Evolutionary conservation across 495 filamentous ascomycete genomes (phyloP).

Genomic region (Xylaria telfairii): DNA sequence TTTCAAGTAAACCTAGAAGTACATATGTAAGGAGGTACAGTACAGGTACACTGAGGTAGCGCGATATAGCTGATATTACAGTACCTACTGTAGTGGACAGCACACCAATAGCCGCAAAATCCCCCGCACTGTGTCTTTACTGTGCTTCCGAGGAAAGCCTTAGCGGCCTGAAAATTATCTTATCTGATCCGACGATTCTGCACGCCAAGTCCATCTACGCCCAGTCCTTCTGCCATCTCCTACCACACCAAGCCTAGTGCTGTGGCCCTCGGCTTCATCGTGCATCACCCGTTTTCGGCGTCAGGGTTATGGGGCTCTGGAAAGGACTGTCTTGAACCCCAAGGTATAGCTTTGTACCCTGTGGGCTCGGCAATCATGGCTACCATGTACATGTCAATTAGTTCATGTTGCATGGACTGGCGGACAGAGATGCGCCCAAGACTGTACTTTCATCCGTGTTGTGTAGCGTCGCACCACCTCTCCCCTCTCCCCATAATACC

Average conservation of each 20-base stretch:
- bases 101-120: not conserved
- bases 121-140: not conserved
- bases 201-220: slow-evolving; percentile 32
- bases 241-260: slow-evolving; percentile 29
- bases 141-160: slow-evolving; percentile 22
- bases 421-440: not conserved
- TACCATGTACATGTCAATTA: not conserved
- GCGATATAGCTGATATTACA: not conserved
- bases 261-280: slow-evolving; percentile 17
- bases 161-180: slow-evolving; percentile 34
- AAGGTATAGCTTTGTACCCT: slow-evolving; percentile 33
- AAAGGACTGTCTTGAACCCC: slow-evolving; percentile 6
- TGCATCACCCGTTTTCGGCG: slow-evolving; percentile 31
- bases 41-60: not conserved
- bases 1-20: not conserved
- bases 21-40: no score
- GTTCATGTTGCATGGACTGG: not conserved
- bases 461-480: not conserved
- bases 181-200: slow-evolving; percentile 41
- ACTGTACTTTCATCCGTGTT: not conserved
- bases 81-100: not conserved
- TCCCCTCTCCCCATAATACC: not conserved
- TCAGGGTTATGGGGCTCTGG: no score
- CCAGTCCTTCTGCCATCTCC: slow-evolving; percentile 11
- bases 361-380: slow-evolving; percentile 1